Percentiles rank a stretch among this genome's conserved stretches.
Conservation (phyloP, 768 basidiomycete genomes). For the Ramaria rubella region DNA sequence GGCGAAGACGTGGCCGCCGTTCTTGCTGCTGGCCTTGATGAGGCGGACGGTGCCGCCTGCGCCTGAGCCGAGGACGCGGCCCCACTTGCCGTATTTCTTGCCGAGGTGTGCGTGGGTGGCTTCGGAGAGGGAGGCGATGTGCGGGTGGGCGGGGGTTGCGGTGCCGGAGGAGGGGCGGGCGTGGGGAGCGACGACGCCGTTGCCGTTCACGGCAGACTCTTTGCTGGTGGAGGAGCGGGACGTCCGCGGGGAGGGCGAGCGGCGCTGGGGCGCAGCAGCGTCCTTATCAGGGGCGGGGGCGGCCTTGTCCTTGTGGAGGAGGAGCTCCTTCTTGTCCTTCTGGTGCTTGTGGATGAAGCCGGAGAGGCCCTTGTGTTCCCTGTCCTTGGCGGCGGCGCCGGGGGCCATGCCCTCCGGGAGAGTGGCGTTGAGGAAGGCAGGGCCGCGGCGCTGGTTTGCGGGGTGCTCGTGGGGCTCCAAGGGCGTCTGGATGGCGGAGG, state of each 20-base stretch:
- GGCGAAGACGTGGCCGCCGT: constrained; percentile 80
- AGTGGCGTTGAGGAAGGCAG: constrained; percentile 20
- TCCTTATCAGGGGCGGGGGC: not conserved
- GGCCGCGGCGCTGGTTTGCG: constrained; percentile 29
- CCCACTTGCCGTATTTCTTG: constrained; percentile 99
- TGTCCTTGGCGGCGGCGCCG: constrained; percentile 17
- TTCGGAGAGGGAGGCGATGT: constrained; percentile 60
- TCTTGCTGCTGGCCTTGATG: constrained; percentile 80
- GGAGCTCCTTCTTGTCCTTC: constrained; percentile 12
- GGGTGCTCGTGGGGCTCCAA: constrained; percentile 29
- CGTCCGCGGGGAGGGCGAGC: constrained; percentile 22
- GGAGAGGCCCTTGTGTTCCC: constrained; percentile 13
- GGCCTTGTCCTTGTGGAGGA: no score
- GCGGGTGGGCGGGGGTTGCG: constrained; percentile 26
- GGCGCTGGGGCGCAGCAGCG: constrained; percentile 13
- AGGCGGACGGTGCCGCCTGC: constrained; percentile 98
- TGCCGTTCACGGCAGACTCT: constrained; percentile 18
- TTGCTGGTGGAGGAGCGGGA: constrained; percentile 19
- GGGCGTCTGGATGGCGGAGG: constrained; percentile 24
- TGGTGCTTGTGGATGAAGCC: constrained; percentile 5
- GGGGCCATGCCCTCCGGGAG: not conserved
- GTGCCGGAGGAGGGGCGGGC: constrained; percentile 16
- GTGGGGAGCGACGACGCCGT: constrained; percentile 24
- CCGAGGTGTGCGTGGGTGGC: constrained; percentile 85
- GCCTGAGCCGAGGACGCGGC: constrained; percentile 87